phyloP scores from a whole-genome alignment of 768 basidiomycete species.

The Terana coerulea region DNA sequence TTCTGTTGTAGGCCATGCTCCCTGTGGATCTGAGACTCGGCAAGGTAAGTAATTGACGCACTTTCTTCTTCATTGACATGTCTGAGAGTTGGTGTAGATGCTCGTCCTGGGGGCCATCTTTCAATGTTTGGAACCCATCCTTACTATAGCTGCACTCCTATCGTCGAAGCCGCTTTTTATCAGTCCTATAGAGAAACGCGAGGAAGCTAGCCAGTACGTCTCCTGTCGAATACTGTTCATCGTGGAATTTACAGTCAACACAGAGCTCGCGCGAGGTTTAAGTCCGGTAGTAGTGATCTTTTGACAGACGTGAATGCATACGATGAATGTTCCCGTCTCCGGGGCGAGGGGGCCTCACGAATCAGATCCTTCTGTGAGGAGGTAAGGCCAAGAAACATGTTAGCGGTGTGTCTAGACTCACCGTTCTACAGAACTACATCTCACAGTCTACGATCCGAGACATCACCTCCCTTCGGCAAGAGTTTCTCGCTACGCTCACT shows the following conservation, averaged over 20 bases:
- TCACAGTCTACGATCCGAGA: slow-evolving; percentile 70
- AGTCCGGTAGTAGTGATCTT: slow-evolving; percentile 74
- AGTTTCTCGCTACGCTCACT: slow-evolving; percentile 67
- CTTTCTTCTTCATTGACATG: neutral
- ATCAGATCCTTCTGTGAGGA: slow-evolving; percentile 69
- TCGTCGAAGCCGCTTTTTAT: slow-evolving; percentile 88
- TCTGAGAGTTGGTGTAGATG: slow-evolving; percentile 71
- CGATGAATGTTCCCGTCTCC: slow-evolving; percentile 52
- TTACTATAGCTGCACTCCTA: slow-evolving; percentile 78
- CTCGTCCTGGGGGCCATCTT: slow-evolving; percentile 82
- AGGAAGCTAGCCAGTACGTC: slow-evolving; percentile 68
- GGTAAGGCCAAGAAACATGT: slow-evolving; percentile 31
- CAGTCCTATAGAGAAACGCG: slow-evolving; percentile 77
- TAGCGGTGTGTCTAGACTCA: neutral
- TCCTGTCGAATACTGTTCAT: neutral
- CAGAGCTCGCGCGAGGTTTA: slow-evolving; percentile 73
- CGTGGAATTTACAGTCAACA: neutral
- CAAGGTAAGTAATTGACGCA: slow-evolving; percentile 48
- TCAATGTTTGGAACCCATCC: slow-evolving; percentile 73
- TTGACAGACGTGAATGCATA: slow-evolving; percentile 81
- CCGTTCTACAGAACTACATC: slow-evolving; percentile 69
- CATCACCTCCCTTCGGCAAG: slow-evolving; percentile 70
- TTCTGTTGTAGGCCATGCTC: slow-evolving; percentile 57
- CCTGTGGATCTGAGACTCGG: slow-evolving; percentile 85
- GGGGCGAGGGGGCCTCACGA: slow-evolving; percentile 46